Conservation (phyloP, 2,329 filamentous ascomycete species). For the Botrytis fragariae region DNA sequence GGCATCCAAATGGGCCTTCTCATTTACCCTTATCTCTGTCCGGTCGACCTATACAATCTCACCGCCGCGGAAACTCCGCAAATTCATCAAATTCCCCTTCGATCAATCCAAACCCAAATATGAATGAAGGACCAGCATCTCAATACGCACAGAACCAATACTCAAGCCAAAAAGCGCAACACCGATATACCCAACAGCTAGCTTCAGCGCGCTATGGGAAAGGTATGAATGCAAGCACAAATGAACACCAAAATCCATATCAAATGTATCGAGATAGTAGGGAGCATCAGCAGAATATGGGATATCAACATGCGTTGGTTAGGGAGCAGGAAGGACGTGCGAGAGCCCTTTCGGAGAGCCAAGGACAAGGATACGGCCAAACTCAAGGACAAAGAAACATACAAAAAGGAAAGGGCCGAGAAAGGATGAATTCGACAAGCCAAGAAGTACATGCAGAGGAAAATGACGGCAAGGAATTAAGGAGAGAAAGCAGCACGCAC, state of each 20-base stretch:
- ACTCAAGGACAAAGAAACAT: background rate
- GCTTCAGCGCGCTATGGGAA: background rate
- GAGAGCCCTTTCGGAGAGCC: background rate
- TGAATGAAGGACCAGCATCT: background rate
- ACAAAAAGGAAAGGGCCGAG: background rate
- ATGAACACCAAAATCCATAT: background rate
- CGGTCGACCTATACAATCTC: background rate
- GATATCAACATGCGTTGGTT: background rate
- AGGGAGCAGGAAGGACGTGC: background rate
- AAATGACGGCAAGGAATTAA: background rate
- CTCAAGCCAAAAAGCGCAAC: background rate
- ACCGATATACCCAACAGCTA: background rate
- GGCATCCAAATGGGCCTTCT: background rate
- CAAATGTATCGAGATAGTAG: background rate
- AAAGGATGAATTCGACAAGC: background rate
- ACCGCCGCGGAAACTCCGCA: background rate
- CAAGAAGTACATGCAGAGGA: background rate
- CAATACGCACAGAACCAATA: background rate
- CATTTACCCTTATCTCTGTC: background rate
- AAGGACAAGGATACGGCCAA: background rate
- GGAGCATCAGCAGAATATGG: constrained; percentile 8
- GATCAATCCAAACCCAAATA: background rate
- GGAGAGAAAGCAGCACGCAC: background rate
- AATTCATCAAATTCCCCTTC: background rate
- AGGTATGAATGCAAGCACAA: background rate